These are phyloP conservation scores for Aureobasidium sp. DNA, from an alignment of 2,329 filamentous ascomycete genomes.

Conservation along the genomic window DNA sequence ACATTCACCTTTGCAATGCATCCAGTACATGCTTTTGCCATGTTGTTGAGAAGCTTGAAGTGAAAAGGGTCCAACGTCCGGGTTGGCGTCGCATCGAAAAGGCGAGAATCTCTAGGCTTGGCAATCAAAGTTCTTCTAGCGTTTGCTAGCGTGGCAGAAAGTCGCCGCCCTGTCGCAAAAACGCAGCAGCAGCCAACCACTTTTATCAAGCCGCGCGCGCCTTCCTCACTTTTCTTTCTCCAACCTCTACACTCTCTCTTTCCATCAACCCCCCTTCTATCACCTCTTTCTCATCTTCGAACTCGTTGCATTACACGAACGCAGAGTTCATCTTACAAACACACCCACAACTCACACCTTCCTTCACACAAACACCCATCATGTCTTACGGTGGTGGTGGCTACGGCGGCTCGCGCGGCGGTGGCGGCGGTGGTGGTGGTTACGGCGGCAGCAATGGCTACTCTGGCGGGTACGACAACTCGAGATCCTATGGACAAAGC, in stretches of 20 bases:
- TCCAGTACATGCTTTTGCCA: background rate
- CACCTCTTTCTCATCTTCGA: background rate
- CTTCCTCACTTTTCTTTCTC: background rate
- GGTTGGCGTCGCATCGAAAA: background rate
- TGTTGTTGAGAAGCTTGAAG: background rate
- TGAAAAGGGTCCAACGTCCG: background rate
- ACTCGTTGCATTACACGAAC: background rate
- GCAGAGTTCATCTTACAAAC: background rate
- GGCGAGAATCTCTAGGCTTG: background rate
- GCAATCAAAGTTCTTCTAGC: slow-evolving; percentile 7
- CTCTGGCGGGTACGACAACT: slow-evolving; percentile 29
- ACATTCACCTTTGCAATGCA: background rate
- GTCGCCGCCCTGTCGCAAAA: slow-evolving; percentile 9
- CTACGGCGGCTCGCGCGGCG: slow-evolving; percentile 35
- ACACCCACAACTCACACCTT: background rate
- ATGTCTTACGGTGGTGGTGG: slow-evolving; percentile 61
- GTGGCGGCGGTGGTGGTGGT: slow-evolving; percentile 17
- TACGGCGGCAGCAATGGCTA: slow-evolving; percentile 19
- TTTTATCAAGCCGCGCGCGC: slow-evolving; percentile 8
- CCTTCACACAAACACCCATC: slow-evolving; percentile 24
- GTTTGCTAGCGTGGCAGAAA: slow-evolving; percentile 7
- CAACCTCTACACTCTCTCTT: slow-evolving; percentile 4
- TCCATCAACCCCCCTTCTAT: background rate
- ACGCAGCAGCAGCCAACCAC: background rate
- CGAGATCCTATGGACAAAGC: slow-evolving; percentile 24